Conservation (phyloP, 192 early-diverging fungal genomes). For the Coemansia sp. region DNA sequence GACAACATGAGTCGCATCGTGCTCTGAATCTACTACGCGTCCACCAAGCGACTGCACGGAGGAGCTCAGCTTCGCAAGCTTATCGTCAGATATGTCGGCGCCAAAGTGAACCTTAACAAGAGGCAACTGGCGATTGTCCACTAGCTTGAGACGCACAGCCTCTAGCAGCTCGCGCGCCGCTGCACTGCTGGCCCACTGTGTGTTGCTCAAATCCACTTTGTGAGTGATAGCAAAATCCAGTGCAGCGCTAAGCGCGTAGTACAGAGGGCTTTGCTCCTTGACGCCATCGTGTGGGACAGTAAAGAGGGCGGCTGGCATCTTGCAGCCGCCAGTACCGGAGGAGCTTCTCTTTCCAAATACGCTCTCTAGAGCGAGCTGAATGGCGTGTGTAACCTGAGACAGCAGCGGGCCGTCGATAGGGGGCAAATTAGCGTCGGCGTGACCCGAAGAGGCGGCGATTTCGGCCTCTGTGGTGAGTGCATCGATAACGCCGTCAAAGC, state of each 20-base stretch:
- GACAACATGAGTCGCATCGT: slow-evolving; percentile 36
- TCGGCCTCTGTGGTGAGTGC: slow-evolving; percentile 39
- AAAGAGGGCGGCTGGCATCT: slow-evolving; percentile 38
- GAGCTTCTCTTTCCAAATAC: slow-evolving; percentile 19
- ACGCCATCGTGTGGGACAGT: slow-evolving; percentile 24
- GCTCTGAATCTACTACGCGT: slow-evolving; percentile 15
- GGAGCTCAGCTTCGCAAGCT: slow-evolving; percentile 11
- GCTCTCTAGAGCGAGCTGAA: slow-evolving; percentile 41
- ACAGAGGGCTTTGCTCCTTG: slow-evolving; percentile 29
- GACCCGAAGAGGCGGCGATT: slow-evolving; percentile 21
- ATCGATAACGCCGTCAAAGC: slow-evolving; percentile 39
- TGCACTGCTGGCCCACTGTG: slow-evolving; percentile 11
- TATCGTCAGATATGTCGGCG: slow-evolving; percentile 16
- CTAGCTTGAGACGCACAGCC: slow-evolving; percentile 38
- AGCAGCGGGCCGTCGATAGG: slow-evolving; percentile 27
- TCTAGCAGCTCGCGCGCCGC: slow-evolving; percentile 21
- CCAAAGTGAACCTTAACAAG: slow-evolving; percentile 27
- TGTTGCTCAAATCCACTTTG: slow-evolving; percentile 12
- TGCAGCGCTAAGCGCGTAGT: slow-evolving; percentile 39
- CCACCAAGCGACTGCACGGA: slow-evolving; percentile 27
- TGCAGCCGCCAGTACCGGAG: slow-evolving; percentile 9
- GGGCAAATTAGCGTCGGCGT: slow-evolving; percentile 12
- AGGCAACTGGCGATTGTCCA: slow-evolving; percentile 39
- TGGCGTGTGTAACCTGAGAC: slow-evolving; percentile 27
- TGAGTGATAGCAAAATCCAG: slow-evolving; percentile 26